These are phyloP conservation scores for Entelexis paramagnoliae DNA, from an alignment of 1,139 yeast genomes.

Conservation along the genomic window DNA sequence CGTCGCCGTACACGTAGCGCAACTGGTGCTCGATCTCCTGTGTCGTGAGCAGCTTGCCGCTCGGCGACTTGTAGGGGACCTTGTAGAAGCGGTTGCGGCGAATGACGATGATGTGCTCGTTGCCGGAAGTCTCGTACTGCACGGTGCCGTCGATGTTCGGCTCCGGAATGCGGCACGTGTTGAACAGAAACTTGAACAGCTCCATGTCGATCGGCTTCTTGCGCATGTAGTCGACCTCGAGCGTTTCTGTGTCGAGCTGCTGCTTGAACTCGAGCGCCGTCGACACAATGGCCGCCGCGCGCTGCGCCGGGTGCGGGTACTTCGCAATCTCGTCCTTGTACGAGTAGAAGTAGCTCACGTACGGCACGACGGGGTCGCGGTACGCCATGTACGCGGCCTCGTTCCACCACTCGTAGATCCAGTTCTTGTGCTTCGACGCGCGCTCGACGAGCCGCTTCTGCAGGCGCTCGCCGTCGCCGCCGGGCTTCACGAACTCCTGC, in stretches of 20 bases:
- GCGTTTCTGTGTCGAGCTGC: slow-evolving; percentile 32
- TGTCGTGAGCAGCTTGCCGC: slow-evolving; percentile 48
- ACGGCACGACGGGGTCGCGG: slow-evolving; percentile 89
- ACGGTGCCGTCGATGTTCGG: slow-evolving; percentile 33
- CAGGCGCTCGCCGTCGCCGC: slow-evolving; percentile 56
- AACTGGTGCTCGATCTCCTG: slow-evolving; percentile 60
- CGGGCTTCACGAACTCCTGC: slow-evolving; percentile 51
- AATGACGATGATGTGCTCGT: slow-evolving; percentile 63
- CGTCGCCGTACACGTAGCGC: slow-evolving; percentile 40
- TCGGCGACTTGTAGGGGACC: slow-evolving; percentile 43
- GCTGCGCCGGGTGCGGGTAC: slow-evolving; percentile 53
- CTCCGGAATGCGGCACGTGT: slow-evolving; percentile 72
- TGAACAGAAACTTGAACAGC: slow-evolving; percentile 84
- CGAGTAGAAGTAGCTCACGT: slow-evolving; percentile 79
- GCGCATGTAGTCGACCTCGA: slow-evolving; percentile 69
- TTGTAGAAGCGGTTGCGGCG: slow-evolving; percentile 76
- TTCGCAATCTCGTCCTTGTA: slow-evolving; percentile 49
- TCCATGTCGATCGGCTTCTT: slow-evolving; percentile 87
- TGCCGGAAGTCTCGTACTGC: slow-evolving; percentile 41
- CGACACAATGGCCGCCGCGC: slow-evolving; percentile 53
- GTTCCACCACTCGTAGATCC: slow-evolving; percentile 94
- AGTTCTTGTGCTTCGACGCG: slow-evolving; percentile 55
- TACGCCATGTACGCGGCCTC: slow-evolving; percentile 84
- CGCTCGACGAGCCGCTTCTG: slow-evolving; percentile 55
- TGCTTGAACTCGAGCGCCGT: slow-evolving; percentile 36